Evolutionary conservation across 75 land plant genomes (phyloP).

Genomic region (Selaginella tamariscina): DNA sequence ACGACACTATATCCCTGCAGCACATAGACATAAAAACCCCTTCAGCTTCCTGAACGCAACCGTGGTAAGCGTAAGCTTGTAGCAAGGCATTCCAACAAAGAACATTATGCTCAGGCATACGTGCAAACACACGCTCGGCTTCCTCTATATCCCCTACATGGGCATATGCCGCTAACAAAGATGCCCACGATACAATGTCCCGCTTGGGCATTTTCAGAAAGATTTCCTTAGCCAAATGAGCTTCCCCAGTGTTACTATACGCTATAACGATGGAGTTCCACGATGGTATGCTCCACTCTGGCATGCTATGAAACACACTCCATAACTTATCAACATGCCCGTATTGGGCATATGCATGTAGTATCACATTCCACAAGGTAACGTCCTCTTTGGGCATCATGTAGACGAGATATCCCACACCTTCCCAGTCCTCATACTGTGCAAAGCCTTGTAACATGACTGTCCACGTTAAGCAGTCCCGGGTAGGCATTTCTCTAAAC

Average conservation of each 20-base stretch:
- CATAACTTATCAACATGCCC: not conserved
- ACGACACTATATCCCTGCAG: not conserved
- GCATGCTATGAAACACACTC: not conserved
- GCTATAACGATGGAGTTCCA: not conserved
- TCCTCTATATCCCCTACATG: not conserved
- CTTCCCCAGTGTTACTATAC: not conserved
- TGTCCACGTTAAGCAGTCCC: not conserved
- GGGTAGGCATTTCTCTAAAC: slow-evolving; percentile 23
- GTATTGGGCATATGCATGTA: not conserved
- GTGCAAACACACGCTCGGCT: not conserved
- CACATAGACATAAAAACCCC: not conserved
- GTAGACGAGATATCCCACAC: not conserved
- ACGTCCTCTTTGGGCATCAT: not conserved
- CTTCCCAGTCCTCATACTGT: not conserved
- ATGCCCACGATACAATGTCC: not conserved
- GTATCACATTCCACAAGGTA: not conserved
- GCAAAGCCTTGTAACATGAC: not conserved
- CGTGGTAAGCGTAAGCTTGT: not conserved
- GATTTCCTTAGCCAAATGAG: not conserved
- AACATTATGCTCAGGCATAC: not conserved
- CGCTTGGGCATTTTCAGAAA: not conserved
- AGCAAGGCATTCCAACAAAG: not conserved
- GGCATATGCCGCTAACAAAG: not conserved
- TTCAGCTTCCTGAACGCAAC: not conserved
- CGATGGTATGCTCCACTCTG: not conserved